Evolutionary conservation across 2,329 filamentous ascomycete genomes (phyloP).

Genomic region (Aspergillus novofumigatus): DNA sequence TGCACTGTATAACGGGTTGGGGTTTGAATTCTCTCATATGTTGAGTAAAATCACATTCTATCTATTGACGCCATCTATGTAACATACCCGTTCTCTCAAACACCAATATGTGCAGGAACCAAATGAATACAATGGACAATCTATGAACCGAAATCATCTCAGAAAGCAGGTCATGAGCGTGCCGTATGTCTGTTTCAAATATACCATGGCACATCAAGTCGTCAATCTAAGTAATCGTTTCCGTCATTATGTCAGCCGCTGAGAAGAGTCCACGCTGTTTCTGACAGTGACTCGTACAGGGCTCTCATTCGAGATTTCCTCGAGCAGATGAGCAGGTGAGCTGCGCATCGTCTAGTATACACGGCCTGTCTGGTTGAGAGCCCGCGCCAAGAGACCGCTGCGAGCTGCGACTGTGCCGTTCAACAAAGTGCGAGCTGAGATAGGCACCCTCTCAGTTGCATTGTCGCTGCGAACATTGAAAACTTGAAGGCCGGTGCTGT

Average conservation of each 20-base stretch:
- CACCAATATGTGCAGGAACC: background rate
- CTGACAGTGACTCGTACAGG: background rate
- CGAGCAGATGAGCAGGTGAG: background rate
- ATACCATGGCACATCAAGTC: background rate
- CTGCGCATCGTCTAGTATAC: background rate
- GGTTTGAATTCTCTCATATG: background rate
- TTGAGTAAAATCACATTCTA: background rate
- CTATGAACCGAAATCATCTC: background rate
- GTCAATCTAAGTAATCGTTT: background rate
- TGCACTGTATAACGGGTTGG: background rate
- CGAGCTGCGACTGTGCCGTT: slow-evolving; percentile 6
- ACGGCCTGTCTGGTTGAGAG: background rate
- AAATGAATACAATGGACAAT: background rate
- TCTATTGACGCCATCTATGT: background rate
- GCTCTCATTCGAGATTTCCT: background rate
- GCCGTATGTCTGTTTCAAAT: background rate
- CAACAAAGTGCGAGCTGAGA: slow-evolving; percentile 5
- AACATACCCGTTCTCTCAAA: background rate
- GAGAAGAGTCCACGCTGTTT: background rate
- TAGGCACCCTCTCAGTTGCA: slow-evolving; percentile 1
- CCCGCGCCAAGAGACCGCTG: background rate
- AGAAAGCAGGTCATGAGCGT: background rate
- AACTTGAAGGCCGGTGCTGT: background rate
- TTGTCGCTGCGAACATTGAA: slow-evolving; percentile 4
- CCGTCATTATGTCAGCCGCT: background rate